A percentile compares a stretch with the other conserved stretches of the same genome.
Conservation (phyloP, 768 basidiomycete genomes). For the Phanerodontia chrysosporium region DNA sequence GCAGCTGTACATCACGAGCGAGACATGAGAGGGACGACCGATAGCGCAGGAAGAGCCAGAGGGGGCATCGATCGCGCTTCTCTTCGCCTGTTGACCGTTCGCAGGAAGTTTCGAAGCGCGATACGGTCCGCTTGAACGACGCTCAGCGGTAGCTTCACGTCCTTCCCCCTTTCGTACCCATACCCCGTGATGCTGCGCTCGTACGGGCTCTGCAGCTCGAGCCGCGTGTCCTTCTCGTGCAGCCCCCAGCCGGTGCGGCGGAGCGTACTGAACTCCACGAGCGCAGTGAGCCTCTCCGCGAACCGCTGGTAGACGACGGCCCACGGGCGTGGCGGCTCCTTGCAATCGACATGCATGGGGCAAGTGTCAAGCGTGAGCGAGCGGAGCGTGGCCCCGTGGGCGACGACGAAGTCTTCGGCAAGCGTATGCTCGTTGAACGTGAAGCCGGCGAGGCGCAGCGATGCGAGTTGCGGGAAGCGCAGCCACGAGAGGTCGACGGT, state of each 20-base stretch:
- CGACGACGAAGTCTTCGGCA: slow-evolving; percentile 17
- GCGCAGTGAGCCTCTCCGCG: slow-evolving; percentile 9
- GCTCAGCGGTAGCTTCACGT: neutral
- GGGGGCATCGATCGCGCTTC: neutral
- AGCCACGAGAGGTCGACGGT: slow-evolving; percentile 15
- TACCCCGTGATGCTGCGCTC: slow-evolving; percentile 5
- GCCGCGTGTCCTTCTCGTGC: slow-evolving; percentile 1
- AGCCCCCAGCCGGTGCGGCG: slow-evolving; percentile 13
- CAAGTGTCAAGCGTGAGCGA: slow-evolving; percentile 17
- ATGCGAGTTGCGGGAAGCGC: slow-evolving; percentile 14
- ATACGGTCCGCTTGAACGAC: slow-evolving; percentile 2
- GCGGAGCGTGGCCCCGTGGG: slow-evolving; percentile 10
- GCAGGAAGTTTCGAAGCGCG: slow-evolving; percentile 3
- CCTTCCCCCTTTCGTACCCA: slow-evolving; percentile 1
- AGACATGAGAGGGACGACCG: neutral
- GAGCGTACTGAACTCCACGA: slow-evolving; percentile 8
- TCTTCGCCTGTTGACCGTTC: slow-evolving; percentile 3
- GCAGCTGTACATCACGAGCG: neutral
- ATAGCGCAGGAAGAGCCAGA: neutral
- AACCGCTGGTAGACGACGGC: slow-evolving; percentile 13
- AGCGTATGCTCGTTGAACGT: slow-evolving; percentile 8
- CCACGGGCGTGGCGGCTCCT: slow-evolving; percentile 10
- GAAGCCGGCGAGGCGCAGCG: slow-evolving; percentile 12
- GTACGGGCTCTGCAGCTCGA: slow-evolving; percentile 1
- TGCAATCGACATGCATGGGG: slow-evolving; percentile 10